phyloP scores from a whole-genome alignment of 176 grass and related monocot genomes.

The Stipa capillata region DNA sequence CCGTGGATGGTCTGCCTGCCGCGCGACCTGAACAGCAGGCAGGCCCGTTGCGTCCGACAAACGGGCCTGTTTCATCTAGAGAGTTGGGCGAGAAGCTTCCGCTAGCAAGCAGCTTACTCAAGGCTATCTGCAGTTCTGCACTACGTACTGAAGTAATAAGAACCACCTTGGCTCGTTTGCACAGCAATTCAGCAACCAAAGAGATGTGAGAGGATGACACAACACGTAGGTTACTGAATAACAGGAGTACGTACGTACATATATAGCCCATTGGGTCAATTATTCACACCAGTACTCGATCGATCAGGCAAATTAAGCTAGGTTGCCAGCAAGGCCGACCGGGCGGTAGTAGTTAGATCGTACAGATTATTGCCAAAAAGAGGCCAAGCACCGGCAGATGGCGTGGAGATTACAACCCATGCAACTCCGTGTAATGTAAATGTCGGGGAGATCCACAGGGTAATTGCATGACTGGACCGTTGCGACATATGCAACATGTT shows the following conservation, averaged over 20 bases:
- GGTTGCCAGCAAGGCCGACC: too few relatives aligned
- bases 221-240: too few relatives aligned
- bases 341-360: neutral
- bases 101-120: neutral
- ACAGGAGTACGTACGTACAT: neutral
- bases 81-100: neutral
- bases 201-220: neutral
- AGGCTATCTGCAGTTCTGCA: too few relatives aligned
- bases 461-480: neutral
- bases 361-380: slow-evolving; percentile 18
- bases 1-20: neutral
- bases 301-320: too few relatives aligned
- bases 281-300: neutral
- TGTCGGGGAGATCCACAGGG: slow-evolving; percentile 7
- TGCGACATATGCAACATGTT: too few relatives aligned
- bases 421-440: neutral
- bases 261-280: neutral
- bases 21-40: neutral
- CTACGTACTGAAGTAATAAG: too few relatives aligned
- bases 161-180: too few relatives aligned
- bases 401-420: neutral
- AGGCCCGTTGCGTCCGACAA: neutral
- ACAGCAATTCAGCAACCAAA: too few relatives aligned
- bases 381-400: slow-evolving; percentile 12
- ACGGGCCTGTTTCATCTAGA: neutral